phyloP scores from a whole-genome alignment of 2,329 filamentous ascomycete species.

The Emmonsiellopsis sp. region DNA sequence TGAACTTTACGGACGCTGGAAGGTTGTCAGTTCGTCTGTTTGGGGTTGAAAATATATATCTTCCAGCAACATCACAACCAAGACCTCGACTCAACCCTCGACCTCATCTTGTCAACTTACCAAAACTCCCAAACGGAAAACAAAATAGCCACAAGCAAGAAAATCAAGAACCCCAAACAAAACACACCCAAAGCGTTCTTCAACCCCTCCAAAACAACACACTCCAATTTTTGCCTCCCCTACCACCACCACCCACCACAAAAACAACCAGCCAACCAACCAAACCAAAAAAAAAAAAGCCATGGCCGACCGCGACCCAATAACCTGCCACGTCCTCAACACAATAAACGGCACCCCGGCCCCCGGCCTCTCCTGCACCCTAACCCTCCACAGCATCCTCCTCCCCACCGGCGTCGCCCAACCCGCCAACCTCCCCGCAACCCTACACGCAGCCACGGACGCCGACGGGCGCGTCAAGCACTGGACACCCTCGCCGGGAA shows the following conservation, averaged over 20 bases:
- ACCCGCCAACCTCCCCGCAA: conserved; percentile 14
- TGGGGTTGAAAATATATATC: no score
- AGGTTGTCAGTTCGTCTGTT: no score
- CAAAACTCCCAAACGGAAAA: no score
- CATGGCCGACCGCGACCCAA: conserved; percentile 30
- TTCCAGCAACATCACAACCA: no score
- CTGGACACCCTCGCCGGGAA: conserved; percentile 28
- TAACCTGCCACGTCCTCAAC: conserved; percentile 44
- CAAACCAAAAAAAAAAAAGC: not conserved
- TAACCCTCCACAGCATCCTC: conserved; percentile 41
- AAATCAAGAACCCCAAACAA: no score
- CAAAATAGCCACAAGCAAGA: no score
- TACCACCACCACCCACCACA: not conserved
- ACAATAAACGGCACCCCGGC: conserved; percentile 37
- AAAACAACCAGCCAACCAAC: not conserved
- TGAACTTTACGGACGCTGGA: no score
- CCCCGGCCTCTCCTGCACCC: conserved; percentile 39
- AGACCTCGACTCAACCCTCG: no score
- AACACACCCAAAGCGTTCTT: no score
- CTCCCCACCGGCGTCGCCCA: conserved; percentile 15
- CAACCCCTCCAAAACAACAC: not conserved
- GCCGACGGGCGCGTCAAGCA: conserved; percentile 38
- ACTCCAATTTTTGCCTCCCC: not conserved
- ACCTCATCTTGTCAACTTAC: no score
- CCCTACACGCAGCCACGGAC: conserved; percentile 34